Evolutionary conservation across 1,284 basidiomycete species (phyloP).

Genomic region (Microbotryum violaceum): DNA sequence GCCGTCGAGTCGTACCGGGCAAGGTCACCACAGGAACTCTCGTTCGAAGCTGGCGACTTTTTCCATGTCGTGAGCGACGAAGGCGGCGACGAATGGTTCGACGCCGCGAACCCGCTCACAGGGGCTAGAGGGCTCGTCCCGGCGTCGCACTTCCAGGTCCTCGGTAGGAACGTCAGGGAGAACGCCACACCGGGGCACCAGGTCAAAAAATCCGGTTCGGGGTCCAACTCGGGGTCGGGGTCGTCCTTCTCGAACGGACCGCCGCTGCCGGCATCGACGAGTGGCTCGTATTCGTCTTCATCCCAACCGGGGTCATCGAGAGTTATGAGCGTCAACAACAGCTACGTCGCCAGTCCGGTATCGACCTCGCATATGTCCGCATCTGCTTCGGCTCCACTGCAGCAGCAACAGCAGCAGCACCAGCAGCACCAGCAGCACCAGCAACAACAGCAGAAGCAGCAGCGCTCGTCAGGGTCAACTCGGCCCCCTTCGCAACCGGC

Average conservation of each 20-base stretch:
- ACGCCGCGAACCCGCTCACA: conserved; percentile 63
- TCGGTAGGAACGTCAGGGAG: conserved; percentile 35
- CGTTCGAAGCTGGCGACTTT: conserved; percentile 92
- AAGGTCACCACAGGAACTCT: conserved; percentile 73
- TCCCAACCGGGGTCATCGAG: background rate
- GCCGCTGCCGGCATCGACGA: too few species aligned
- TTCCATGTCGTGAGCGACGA: conserved; percentile 85
- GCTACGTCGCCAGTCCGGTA: background rate
- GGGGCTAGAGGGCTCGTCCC: conserved; percentile 88
- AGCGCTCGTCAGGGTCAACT: conserved; percentile 17
- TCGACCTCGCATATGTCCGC: background rate
- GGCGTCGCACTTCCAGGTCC: conserved; percentile 66
- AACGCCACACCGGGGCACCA: conserved; percentile 10
- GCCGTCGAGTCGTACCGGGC: conserved; percentile 66
- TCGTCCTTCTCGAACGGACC: too few species aligned
- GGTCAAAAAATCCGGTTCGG: conserved; percentile 9
- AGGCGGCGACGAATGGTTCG: conserved; percentile 46
- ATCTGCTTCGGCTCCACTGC: background rate
- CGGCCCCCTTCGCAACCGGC: conserved; percentile 31
- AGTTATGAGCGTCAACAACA: background rate
- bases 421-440: background rate
- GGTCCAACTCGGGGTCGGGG: too few species aligned
- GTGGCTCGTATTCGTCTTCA: too few species aligned
- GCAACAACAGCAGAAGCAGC: background rate
- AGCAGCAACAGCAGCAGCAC: background rate